Base-by-base conservation (phyloP, 2,329 filamentous ascomycete species). In the Penicillium digitatum region DNA sequence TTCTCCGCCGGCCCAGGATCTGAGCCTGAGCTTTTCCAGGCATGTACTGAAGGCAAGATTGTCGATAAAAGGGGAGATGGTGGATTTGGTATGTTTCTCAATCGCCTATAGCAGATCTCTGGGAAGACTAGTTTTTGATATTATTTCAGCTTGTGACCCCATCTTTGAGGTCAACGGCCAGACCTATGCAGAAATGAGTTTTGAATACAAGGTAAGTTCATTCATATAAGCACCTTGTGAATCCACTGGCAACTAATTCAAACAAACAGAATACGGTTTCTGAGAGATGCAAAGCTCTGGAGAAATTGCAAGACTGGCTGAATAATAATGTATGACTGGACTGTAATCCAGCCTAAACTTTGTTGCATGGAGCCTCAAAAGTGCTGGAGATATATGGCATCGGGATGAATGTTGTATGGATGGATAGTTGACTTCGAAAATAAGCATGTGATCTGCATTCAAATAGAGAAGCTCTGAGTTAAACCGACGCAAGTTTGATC, bases 251-350 rank as follows among this genome's bases (percentile, higher is more conserved):
- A 14, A n/a, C 39, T 42, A 24, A 42, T 27, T 26, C n/a, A n/a
- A 26, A 16, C 22, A n/a, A 26, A 42, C 22, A 42, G 39, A 42
- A 42, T 27, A 42, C 22, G 16, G 39, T 42, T 27, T 42, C 35
- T 53, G 45, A 56, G 45, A 42, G 40, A 8, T 20, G 16, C 10
- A 40, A 18, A 32, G 31, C 39, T 16, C 9, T 26, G 24, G 40
- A 34, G 39, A 50, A 31, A 24, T 35, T 22, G 16, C 24, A 16
- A 26, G 7, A 16, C 18, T 8, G 57, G 59, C 54, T 56, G 62
- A 52, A 59, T 35, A 14, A 12, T 16, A 44, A 18, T 14, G 37
- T 12, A 22, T 38, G 37, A 14, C 11, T 38, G 18, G 37, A 22
- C 37, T 38, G 10, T 22, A 14, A 20, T 12, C 7, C 12, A n/a